Percentiles rank a stretch among this genome's conserved stretches.
Conservation (phyloP, 495 filamentous ascomycete genomes). For the Darksidea phi region DNA sequence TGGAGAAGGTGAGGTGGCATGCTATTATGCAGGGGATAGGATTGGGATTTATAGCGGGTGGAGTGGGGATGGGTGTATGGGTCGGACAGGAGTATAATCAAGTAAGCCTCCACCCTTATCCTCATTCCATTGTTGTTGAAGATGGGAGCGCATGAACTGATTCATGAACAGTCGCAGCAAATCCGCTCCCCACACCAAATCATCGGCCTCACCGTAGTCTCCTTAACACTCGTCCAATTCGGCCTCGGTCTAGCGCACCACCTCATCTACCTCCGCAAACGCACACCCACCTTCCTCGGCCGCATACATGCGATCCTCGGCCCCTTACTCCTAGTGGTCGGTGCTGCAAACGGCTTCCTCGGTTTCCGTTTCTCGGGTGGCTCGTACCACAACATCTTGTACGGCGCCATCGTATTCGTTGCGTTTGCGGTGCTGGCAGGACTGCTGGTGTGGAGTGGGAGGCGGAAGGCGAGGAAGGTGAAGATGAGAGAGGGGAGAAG, state of each 20-base stretch:
- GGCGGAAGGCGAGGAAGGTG: constrained; percentile 1
- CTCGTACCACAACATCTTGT: constrained; percentile 19
- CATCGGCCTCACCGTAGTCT: constrained; percentile 54
- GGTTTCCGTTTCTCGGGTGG: constrained; percentile 39
- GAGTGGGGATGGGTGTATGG: constrained; percentile 52
- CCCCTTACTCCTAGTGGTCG: constrained; percentile 50
- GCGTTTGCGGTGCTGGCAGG: constrained; percentile 3
- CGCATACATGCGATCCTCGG: constrained; percentile 54
- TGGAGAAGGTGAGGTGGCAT: constrained; percentile 52
- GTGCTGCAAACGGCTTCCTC: constrained; percentile 53
- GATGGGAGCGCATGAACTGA: not conserved
- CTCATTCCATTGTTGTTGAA: not conserved
- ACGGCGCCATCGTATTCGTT: constrained; percentile 23
- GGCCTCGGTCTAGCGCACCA: constrained; percentile 51
- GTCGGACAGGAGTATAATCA: constrained; percentile 53
- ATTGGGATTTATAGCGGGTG: constrained; percentile 48
- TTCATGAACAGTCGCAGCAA: constrained; percentile 47
- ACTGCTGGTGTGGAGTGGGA: constrained; percentile 12
- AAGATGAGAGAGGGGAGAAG: not conserved
- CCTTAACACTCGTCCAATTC: constrained; percentile 51
- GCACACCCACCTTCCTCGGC: constrained; percentile 48
- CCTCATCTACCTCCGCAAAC: constrained; percentile 48
- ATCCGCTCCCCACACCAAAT: constrained; percentile 59
- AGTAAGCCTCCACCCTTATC: constrained; percentile 39
- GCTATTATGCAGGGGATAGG: constrained; percentile 49